Evolutionary conservation across 1,284 basidiomycete genomes (phyloP), one percentile per base, ranked within the genome.

Genomic region (Athelia psychrophila): DNA sequence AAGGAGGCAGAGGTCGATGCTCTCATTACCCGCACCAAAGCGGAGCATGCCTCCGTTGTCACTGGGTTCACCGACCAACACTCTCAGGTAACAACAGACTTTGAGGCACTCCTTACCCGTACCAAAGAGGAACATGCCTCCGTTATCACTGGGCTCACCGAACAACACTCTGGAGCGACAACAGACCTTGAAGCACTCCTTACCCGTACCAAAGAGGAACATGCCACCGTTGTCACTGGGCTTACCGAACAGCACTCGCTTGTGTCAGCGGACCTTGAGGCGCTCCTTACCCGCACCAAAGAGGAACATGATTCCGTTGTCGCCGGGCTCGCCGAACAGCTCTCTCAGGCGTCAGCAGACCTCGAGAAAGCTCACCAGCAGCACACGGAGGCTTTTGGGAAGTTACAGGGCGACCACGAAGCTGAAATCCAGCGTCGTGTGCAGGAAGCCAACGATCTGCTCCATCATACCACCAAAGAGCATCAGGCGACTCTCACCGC

Each of bases 1-100:
- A 86, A 86, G 64, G 73, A 72, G 33, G 64, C 66, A 23, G 82
- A 86, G 54, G 66, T 83, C 9, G 77, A 83, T 36, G 64, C 59
- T 22, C 69, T 83, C 8, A 30, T 30, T 13, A 30, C 27, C 13
- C 27, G 27, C 20, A 64, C 81, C 58, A 77, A 76, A 77, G 60
- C 56, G 23, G 68, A 71, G 50, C 73, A 78, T 53, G 68, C 70
- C 12, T 52, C 55, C 12, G 60, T 68, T 12, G 50, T 77, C 23
- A 58, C 49, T 44, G 59, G 58, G 44, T 63, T 83, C 36, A 78
- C 69, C 30, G 60, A 60, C n/a, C 76, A 83, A 54, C 70, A 86
- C 30, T 66, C 71, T 23, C 65, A 64, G 6, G 75, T 76, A 27
- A 67, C 72, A 4, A 55, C 67, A 20, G 60, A 70, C 52, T 73